phyloP scores from a whole-genome alignment of 768 basidiomycete species.

The Holtermanniella nyarrowii region DNA sequence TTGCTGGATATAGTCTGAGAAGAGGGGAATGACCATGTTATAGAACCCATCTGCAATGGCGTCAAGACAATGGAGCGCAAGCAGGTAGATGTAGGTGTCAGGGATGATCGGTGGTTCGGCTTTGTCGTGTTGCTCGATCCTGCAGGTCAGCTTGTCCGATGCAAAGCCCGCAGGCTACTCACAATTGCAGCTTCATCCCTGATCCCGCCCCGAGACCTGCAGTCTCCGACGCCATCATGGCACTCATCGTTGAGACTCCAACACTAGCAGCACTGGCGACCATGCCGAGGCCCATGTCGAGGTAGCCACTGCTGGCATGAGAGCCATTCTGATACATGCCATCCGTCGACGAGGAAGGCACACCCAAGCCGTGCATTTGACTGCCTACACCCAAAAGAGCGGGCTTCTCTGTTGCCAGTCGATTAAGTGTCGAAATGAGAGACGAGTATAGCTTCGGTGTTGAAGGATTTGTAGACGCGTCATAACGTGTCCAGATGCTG shows the following conservation, averaged over 20 bases:
- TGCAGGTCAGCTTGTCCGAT: conserved; percentile 34
- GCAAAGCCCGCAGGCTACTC: conserved; percentile 24
- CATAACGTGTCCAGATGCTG: conserved; percentile 25
- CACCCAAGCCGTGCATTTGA: conserved; percentile 73
- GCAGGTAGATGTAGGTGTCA: conserved; percentile 83
- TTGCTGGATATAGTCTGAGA: not conserved
- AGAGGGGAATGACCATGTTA: conserved; percentile 56
- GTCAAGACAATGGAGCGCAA: conserved; percentile 77
- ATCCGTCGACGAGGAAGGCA: conserved; percentile 31
- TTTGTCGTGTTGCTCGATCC: conserved; percentile 97
- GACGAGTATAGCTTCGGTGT: conserved; percentile 43
- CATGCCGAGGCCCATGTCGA: conserved; percentile 50
- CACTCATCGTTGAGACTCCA: conserved; percentile 71
- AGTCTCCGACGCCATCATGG: conserved; percentile 66
- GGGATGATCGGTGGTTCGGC: conserved; percentile 88
- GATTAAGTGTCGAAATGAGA: conserved; percentile 71
- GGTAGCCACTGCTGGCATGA: conserved; percentile 17
- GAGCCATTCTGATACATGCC: conserved; percentile 4
- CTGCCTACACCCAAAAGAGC: conserved; percentile 62
- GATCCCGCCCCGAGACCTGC: conserved; percentile 59
- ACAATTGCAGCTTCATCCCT: conserved; percentile 88
- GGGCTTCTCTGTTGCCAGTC: conserved; percentile 81
- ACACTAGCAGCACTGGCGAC: conserved; percentile 73
- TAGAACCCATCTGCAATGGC: conserved; percentile 83
- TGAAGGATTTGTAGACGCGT: conserved; percentile 5